These are phyloP conservation scores for Trametes sp. DNA, from an alignment of 1,284 basidiomycete genomes.

Conservation along the genomic window DNA sequence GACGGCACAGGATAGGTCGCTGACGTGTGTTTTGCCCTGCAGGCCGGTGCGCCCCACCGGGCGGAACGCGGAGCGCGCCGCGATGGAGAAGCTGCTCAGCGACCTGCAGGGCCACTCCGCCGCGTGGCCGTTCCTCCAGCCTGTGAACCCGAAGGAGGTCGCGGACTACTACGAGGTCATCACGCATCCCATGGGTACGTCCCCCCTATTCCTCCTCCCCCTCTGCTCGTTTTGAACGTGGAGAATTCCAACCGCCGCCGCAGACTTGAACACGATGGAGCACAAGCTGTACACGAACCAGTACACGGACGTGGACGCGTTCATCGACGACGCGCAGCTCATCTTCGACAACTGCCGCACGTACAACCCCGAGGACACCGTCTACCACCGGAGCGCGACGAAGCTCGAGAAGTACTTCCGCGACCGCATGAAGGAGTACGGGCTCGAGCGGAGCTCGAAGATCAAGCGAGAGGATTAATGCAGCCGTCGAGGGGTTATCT, in stretches of 20 bases:
- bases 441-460: conserved; percentile 29
- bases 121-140: conserved; percentile 88
- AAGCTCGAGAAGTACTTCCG: conserved; percentile 80
- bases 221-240: not conserved
- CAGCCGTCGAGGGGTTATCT: not conserved
- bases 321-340: conserved; percentile 83
- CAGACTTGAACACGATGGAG: conserved; percentile 94
- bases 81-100: conserved; percentile 86
- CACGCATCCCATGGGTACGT: conserved; percentile 92
- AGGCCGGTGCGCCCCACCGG: conserved; percentile 47
- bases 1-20: not conserved
- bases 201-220: not conserved
- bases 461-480: conserved; percentile 27
- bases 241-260: not conserved
- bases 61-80: conserved; percentile 64
- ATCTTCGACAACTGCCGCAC: conserved; percentile 92
- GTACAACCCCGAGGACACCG: conserved; percentile 89
- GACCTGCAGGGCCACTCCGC: conserved; percentile 85
- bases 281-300: conserved; percentile 87
- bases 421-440: conserved; percentile 47
- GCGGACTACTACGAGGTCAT: conserved; percentile 93
- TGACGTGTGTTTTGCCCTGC: conserved; percentile 1
- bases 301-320: conserved; percentile 81
- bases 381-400: conserved; percentile 89
- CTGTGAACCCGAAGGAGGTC: conserved; percentile 88